Evolutionary conservation across 257 asterid genomes (phyloP).

Genomic region (Ajuga chamaepitys): DNA sequence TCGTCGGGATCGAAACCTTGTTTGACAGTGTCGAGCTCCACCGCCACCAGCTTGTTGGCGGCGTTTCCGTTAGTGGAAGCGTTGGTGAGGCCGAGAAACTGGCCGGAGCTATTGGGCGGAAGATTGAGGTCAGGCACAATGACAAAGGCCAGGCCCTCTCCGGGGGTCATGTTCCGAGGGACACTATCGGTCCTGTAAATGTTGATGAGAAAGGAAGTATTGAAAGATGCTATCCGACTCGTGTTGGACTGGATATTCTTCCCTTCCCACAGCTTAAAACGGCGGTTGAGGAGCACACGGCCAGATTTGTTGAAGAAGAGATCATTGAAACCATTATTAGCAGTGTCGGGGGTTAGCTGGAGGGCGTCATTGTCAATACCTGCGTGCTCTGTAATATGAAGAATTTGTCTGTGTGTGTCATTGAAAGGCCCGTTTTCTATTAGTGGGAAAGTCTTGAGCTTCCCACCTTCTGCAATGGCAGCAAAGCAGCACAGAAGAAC

Average conservation of each 20-base stretch:
- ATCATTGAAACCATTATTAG: neutral
- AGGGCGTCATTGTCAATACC: constrained; percentile 43
- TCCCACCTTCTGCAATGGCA: constrained; percentile 19
- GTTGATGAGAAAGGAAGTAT: constrained; percentile 64
- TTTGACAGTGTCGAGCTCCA: constrained; percentile 76
- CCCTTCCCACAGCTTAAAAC: constrained; percentile 59
- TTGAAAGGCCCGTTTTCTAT: constrained; percentile 24
- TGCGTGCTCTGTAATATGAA: constrained; percentile 16
- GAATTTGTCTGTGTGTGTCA: neutral
- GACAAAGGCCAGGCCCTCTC: constrained; percentile 70
- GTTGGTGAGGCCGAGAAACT: constrained; percentile 70
- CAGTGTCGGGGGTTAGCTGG: constrained; percentile 65
- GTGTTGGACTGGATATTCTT: neutral
- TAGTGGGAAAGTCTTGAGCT: neutral
- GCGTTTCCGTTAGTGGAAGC: constrained; percentile 40
- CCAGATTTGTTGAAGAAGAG: constrained; percentile 31
- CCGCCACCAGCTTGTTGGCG: constrained; percentile 50
- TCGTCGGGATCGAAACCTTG: constrained; percentile 70
- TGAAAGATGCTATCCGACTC: constrained; percentile 43
- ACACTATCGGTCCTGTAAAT: neutral
- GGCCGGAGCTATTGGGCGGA: constrained; percentile 55
- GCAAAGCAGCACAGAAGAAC: constrained; percentile 16
- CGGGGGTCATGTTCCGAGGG: constrained; percentile 22
- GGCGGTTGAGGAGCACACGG: constrained; percentile 25
- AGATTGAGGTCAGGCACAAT: constrained; percentile 37